These are phyloP conservation scores for Dactylis glomerata DNA, from an alignment of 176 grass and related monocot species.

Conservation along the genomic window DNA sequence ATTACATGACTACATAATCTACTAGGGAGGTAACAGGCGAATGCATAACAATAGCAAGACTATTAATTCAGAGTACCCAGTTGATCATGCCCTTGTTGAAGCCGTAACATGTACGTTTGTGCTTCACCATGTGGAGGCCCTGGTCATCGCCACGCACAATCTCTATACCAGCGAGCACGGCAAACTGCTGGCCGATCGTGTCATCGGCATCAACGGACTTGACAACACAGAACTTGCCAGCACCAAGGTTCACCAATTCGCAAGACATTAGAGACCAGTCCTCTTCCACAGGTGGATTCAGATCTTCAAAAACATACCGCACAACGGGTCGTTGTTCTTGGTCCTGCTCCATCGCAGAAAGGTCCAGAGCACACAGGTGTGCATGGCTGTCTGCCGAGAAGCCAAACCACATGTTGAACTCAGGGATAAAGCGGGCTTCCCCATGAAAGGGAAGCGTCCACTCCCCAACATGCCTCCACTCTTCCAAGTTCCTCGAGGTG, in stretches of 20 bases:
- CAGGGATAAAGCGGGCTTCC: neutral
- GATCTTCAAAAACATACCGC: neutral
- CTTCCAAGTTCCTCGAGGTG: neutral
- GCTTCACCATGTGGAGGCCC: neutral
- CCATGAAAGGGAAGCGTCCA: neutral
- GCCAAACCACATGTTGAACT: neutral
- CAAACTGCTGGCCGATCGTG: neutral
- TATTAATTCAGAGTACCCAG: neutral
- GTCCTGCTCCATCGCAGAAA: neutral
- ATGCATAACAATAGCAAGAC: neutral
- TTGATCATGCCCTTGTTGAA: neutral
- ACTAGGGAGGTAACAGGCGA: neutral
- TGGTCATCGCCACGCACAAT: neutral
- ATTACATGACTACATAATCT: neutral
- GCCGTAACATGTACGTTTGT: neutral
- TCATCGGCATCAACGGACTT: neutral
- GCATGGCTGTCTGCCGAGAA: neutral
- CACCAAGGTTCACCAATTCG: neutral
- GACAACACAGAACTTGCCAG: neutral
- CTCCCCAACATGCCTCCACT: neutral
- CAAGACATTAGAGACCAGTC: neutral
- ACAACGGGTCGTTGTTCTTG: neutral
- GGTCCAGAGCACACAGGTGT: neutral
- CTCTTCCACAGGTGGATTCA: neutral
- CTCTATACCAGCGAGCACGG: neutral